phyloP scores from a whole-genome alignment of 306 rosid genomes.

The Vicia sativa region DNA sequence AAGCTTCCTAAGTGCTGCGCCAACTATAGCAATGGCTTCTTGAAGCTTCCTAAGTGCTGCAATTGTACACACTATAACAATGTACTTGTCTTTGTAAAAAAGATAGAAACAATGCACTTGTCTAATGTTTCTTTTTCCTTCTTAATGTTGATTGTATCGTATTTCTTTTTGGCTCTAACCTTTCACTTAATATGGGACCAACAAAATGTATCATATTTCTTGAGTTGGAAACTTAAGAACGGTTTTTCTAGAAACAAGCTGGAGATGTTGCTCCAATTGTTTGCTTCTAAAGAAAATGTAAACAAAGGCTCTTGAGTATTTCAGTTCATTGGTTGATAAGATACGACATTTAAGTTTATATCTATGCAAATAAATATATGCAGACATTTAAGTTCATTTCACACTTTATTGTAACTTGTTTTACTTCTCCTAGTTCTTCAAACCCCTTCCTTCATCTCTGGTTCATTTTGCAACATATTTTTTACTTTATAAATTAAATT shows the following conservation, averaged over 20 bases:
- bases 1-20: constrained; percentile 16
- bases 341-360: neutral
- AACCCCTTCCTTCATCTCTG: too few species aligned
- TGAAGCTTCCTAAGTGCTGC: constrained; percentile 10
- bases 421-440: too few species aligned
- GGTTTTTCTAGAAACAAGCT: neutral
- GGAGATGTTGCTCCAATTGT: neutral
- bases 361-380: neutral
- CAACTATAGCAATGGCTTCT: neutral
- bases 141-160: neutral
- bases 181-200: neutral
- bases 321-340: too few species aligned
- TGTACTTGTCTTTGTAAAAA: neutral
- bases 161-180: neutral
- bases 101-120: neutral
- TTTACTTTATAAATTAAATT: too few species aligned
- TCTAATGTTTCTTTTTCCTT: neutral
- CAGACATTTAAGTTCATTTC: too few species aligned
- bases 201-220: neutral
- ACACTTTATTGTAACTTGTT: too few species aligned
- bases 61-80: constrained; percentile 1
- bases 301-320: neutral
- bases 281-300: neutral
- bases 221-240: neutral
- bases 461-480: too few species aligned